These are phyloP conservation scores for Arthroderma sp. DNA, from an alignment of 2,329 filamentous ascomycete genomes.

Conservation along the genomic window DNA sequence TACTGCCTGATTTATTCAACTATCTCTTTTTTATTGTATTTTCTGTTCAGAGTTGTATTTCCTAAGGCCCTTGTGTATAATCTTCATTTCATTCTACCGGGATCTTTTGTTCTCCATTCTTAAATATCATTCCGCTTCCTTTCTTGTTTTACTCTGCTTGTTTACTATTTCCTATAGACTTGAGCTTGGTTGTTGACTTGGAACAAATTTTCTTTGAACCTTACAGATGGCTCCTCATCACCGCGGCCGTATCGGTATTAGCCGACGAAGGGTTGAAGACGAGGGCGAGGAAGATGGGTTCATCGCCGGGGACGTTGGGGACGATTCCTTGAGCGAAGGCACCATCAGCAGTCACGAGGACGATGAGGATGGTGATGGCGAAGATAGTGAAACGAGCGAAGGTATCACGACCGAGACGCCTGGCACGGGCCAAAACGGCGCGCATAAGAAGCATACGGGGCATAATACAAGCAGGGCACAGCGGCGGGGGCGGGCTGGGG, in stretches of 20 bases:
- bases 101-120: too few species aligned
- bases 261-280: conserved; percentile 32
- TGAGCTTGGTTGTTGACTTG: too few species aligned
- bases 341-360: conserved; percentile 45
- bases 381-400: conserved; percentile 40
- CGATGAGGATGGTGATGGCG: conserved; percentile 45
- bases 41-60: too few species aligned
- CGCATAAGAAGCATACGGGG: too few species aligned
- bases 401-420: background rate
- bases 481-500: conserved; percentile 1
- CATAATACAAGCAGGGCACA: conserved; percentile 6
- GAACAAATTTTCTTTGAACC: background rate
- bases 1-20: too few species aligned
- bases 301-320: conserved; percentile 38
- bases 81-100: too few species aligned
- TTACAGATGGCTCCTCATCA: conserved; percentile 28
- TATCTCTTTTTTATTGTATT: too few species aligned
- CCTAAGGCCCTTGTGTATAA: too few species aligned
- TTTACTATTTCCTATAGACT: too few species aligned
- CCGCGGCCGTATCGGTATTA: conserved; percentile 32
- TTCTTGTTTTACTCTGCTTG: too few species aligned
- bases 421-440: background rate
- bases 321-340: conserved; percentile 51
- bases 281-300: conserved; percentile 38
- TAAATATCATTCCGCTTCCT: too few species aligned